Evolutionary conservation across 2,329 filamentous ascomycete species (phyloP).

Genomic region (Trichothecium sympodiale): DNA sequence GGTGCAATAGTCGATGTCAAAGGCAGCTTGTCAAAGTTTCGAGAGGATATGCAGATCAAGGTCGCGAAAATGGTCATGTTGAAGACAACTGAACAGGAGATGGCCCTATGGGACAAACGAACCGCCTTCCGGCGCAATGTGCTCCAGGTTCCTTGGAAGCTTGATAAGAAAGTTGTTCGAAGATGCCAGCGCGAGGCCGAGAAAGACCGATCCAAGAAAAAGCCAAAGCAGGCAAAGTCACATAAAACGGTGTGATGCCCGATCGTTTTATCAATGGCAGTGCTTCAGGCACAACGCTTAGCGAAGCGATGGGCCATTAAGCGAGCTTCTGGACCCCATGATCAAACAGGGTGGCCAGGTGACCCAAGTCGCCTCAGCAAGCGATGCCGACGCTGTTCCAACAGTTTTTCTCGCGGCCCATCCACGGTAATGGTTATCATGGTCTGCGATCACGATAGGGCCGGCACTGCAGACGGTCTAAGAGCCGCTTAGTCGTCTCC

Average conservation of each 20-base stretch:
- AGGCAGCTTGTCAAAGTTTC: constrained; percentile 36
- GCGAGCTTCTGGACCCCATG: not conserved
- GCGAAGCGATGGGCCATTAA: not conserved
- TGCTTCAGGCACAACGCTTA: too few relatives aligned
- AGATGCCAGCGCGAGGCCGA: constrained; percentile 37
- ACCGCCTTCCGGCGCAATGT: constrained; percentile 36
- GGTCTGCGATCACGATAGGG: too few relatives aligned
- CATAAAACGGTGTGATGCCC: not conserved
- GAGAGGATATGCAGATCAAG: constrained; percentile 38
- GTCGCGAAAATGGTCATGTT: constrained; percentile 38
- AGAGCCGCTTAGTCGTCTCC: too few relatives aligned
- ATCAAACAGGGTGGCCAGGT: too few relatives aligned
- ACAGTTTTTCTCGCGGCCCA: too few relatives aligned
- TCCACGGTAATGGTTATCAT: too few relatives aligned
- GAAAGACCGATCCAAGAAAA: constrained; percentile 10
- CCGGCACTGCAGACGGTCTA: too few relatives aligned
- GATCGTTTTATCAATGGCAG: too few relatives aligned
- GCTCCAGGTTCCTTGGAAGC: constrained; percentile 42
- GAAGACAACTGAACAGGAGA: constrained; percentile 42
- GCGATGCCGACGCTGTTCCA: too few relatives aligned
- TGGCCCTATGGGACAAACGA: constrained; percentile 47
- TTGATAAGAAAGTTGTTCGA: constrained; percentile 36
- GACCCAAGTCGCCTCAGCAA: too few relatives aligned
- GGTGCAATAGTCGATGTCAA: constrained; percentile 47
- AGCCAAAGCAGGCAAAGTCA: constrained; percentile 1